Conservation (phyloP, 225 moss, liverwort and hornwort genomes). For the Marchantia polymorpha region DNA sequence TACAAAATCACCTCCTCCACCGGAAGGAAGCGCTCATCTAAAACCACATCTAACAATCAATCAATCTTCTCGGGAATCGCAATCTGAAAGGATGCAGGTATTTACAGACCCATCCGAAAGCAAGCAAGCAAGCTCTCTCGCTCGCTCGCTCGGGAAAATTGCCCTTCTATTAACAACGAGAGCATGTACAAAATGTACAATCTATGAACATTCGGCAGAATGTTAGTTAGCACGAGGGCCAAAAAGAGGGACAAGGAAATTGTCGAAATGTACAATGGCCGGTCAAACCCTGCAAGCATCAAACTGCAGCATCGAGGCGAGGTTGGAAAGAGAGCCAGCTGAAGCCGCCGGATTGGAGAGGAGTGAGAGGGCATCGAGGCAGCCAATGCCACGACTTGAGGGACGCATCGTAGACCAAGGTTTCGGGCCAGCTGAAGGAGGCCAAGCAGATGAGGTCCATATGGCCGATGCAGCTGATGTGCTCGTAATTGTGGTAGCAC, state of each 20-base stretch:
- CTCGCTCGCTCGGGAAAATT: too few species aligned
- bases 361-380: slow-evolving; percentile 21
- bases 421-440: slow-evolving; percentile 17
- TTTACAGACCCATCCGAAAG: too few species aligned
- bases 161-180: too few species aligned
- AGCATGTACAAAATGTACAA: too few species aligned
- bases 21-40: too few species aligned
- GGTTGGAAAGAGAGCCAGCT: slow-evolving; percentile 20
- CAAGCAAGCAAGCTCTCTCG: too few species aligned
- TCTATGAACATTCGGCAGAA: too few species aligned
- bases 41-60: too few species aligned
- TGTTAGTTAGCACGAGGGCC: not conserved
- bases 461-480: slow-evolving; percentile 19
- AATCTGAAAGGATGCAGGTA: too few species aligned
- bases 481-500: slow-evolving; percentile 24
- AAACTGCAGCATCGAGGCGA: slow-evolving; percentile 12
- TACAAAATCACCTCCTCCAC: too few species aligned
- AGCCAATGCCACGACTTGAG: slow-evolving; percentile 24
- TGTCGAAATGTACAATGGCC: not conserved
- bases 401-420: slow-evolving; percentile 1
- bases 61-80: too few species aligned
- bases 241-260: not conserved
- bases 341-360: slow-evolving; percentile 17
- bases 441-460: slow-evolving; percentile 19
- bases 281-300: not conserved